Evolutionary conservation across 1,284 basidiomycete species (phyloP), one percentile per base, ranked within the genome.

Genomic region (Boletus semigastroideus): DNA sequence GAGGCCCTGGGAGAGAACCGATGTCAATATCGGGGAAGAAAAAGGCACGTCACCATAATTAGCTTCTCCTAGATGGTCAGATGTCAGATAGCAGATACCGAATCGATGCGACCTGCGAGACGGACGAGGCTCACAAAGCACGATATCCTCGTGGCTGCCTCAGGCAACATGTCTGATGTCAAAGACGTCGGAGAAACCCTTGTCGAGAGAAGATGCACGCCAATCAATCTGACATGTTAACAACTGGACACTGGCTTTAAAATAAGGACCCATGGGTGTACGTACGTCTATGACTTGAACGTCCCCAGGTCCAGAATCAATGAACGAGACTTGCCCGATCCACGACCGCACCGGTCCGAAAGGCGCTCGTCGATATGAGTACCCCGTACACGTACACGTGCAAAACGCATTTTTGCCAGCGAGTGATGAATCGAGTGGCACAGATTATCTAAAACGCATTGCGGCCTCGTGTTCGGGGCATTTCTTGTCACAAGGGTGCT

Each of bases 361-460:
- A 17, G 13, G 22, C n/a, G 33, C 36, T 10, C 14, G 10, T 17
- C 22, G 27, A 34, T 44, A 38, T 38, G 9, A 37, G 42, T 51
- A 43, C 34, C 50, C 48, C 42, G 40, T 48, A 17, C 51, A 31
- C 37, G 13, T 41, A 57, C 64, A 63, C 61, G 64, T 66, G 61
- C 33, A 58, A 50, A 58, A 53, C 45, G 49, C 61, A 53, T 63
- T 62, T 60, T 59, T 31, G 40, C 59, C 52, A 22, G 43, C 51
- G 41, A 53, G 37, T 30, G 57, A 66, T 54, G 37, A 45, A 51
- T 42, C 37, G 42, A 31, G 57, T 47, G 57, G 40, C 57, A 57
- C 36, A 36, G 49, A 52, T 63, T 62, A 52, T 63, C 61, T 64
- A 66, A 63, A 62, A 44, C 1, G 46, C 48, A 43, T 63, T 3